Evolutionary conservation across 2,329 filamentous ascomycete genomes (phyloP).

Genomic region (Fusarium agapanthi): DNA sequence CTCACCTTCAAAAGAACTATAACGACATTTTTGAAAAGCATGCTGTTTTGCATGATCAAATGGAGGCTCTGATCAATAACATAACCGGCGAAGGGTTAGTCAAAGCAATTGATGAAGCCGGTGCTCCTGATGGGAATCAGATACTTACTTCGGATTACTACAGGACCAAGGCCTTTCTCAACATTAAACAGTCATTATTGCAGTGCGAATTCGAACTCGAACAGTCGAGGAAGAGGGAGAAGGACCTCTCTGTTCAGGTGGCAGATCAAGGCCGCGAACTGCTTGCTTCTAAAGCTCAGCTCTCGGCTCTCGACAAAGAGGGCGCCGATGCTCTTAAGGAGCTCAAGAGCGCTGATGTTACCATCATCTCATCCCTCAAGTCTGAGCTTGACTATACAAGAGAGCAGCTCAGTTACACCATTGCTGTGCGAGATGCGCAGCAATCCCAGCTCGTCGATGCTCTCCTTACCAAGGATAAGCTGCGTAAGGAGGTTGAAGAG

Average conservation of each 20-base stretch:
- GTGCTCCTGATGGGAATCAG: slow-evolving; percentile 34
- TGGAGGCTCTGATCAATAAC: slow-evolving; percentile 62
- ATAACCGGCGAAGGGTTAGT: slow-evolving; percentile 66
- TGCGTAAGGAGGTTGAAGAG: slow-evolving; percentile 63
- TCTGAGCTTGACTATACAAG: slow-evolving; percentile 66
- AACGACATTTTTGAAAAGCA: slow-evolving; percentile 68
- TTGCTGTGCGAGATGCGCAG: slow-evolving; percentile 63
- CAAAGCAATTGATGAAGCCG: slow-evolving; percentile 46
- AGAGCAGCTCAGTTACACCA: slow-evolving; percentile 58
- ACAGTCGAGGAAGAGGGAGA: slow-evolving; percentile 52
- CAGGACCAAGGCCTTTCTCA: slow-evolving; percentile 62
- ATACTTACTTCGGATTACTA: slow-evolving; percentile 57
- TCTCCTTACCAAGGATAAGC: slow-evolving; percentile 67
- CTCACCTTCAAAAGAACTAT: slow-evolving; percentile 62
- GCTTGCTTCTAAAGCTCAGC: slow-evolving; percentile 60
- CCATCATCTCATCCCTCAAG: slow-evolving; percentile 66
- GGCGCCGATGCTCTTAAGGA: slow-evolving; percentile 63
- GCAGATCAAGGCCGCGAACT: slow-evolving; percentile 66
- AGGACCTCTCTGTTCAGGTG: slow-evolving; percentile 58
- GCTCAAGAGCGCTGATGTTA: slow-evolving; percentile 66
- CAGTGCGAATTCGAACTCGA: slow-evolving; percentile 58
- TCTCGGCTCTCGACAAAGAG: slow-evolving; percentile 64
- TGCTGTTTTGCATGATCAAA: slow-evolving; percentile 65
- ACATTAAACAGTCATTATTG: slow-evolving; percentile 59
- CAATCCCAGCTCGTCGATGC: slow-evolving; percentile 68